These are phyloP conservation scores for Dicorynia guianensis DNA, from an alignment of 306 rosid genomes.

Conservation along the genomic window DNA sequence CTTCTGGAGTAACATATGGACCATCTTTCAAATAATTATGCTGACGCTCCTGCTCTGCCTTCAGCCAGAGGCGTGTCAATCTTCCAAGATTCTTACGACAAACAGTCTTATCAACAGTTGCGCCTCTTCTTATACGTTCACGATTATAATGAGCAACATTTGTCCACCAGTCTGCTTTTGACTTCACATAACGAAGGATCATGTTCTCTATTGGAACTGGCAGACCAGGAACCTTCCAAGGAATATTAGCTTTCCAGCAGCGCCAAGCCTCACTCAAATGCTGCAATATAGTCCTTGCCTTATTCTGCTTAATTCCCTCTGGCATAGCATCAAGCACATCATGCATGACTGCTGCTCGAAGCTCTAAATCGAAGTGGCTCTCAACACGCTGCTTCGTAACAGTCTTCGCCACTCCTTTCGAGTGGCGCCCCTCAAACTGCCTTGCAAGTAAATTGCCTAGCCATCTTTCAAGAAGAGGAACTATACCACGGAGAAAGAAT, in stretches of 20 bases:
- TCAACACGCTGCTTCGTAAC: constrained; percentile 99
- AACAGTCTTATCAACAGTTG: constrained; percentile 97
- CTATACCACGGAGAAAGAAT: constrained; percentile 98
- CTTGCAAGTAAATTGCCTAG: constrained; percentile 96
- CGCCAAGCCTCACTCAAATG: constrained; percentile 99
- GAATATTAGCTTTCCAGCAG: constrained; percentile 99
- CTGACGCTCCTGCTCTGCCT: constrained; percentile 99
- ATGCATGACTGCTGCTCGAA: constrained; percentile 99
- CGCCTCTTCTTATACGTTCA: constrained; percentile 99
- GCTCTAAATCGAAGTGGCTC: constrained; percentile 98
- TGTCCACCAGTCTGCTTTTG: constrained; percentile 99
- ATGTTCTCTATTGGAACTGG: constrained; percentile 99
- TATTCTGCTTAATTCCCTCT: constrained; percentile 98
- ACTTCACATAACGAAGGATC: constrained; percentile 98
- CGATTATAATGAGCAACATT: constrained; percentile 99
- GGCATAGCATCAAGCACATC: constrained; percentile 99
- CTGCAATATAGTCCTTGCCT: constrained; percentile 95
- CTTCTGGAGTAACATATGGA: constrained; percentile 98
- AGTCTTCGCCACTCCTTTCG: constrained; percentile 98
- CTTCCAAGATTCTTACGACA: constrained; percentile 99
- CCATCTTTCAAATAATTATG: constrained; percentile 99
- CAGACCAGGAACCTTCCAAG: constrained; percentile 99
- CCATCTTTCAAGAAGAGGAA: constrained; percentile 97
- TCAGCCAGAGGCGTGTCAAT: constrained; percentile 95
- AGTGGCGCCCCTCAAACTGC: constrained; percentile 98